Percentiles rank a stretch among this genome's conserved stretches.
phyloP scores from a whole-genome alignment of 352 stramenopile species.

The Pythium grandisporangium region DNA sequence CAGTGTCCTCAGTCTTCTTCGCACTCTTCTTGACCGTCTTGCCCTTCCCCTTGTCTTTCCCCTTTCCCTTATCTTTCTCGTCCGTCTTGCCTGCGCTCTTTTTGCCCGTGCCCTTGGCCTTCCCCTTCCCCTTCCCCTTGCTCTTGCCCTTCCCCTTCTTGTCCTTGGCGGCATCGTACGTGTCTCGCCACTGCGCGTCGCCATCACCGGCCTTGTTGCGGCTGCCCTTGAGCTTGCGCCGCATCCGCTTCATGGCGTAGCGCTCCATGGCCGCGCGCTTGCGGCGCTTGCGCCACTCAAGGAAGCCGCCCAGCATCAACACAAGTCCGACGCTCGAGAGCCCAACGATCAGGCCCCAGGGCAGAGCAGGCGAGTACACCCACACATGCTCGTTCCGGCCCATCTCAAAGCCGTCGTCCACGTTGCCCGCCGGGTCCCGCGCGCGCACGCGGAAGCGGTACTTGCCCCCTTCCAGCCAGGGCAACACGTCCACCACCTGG shows the following conservation, averaged over 20 bases:
- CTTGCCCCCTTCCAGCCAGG: conserved; percentile 72
- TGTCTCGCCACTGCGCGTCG: conserved; percentile 70
- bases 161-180: conserved; percentile 59
- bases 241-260: conserved; percentile 94
- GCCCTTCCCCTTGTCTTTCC: conserved; percentile 20
- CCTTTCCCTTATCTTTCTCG: conserved; percentile 14
- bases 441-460: conserved; percentile 88
- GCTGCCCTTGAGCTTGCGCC: conserved; percentile 88
- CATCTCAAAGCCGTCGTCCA: conserved; percentile 76
- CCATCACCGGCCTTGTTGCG: conserved; percentile 31
- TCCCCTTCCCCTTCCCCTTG: conserved; percentile 14
- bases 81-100: conserved; percentile 18
- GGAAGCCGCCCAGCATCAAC: conserved; percentile 68
- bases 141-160: conserved; percentile 47
- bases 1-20: conserved; percentile 5
- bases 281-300: conserved; percentile 89
- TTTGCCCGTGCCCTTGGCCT: conserved; percentile 1
- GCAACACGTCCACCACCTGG: conserved; percentile 24
- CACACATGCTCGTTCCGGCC: conserved; percentile 89
- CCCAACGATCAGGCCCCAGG: conserved; percentile 85
- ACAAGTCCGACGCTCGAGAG: conserved; percentile 67
- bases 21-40: conserved; percentile 6
- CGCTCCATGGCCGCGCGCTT: conserved; percentile 88
- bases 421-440: conserved; percentile 89
- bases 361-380: conserved; percentile 87